Evolutionary conservation across 169 alveolate genomes (phyloP), one percentile per base, ranked within the genome.

Genomic region (Besnoitia besnoiti): DNA sequence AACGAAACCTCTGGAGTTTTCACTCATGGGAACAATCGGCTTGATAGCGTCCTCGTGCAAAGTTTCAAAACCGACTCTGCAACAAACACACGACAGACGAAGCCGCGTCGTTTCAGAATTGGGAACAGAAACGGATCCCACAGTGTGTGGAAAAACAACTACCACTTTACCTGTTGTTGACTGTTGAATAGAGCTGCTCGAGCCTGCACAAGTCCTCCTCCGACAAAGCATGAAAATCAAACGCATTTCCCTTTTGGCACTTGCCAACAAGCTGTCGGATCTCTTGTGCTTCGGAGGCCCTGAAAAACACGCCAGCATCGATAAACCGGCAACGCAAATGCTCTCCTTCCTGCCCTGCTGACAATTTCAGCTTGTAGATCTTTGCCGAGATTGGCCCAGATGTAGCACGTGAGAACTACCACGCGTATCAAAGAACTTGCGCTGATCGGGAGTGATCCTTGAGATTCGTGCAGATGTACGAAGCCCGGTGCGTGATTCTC

Each of bases 61-160:
- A 3, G 91, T 61, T 35, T 89, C 46, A 51, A 82, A 91, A 30
- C 94, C 94, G 82, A 91, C 91, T 49, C 94, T 91, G 94, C 51
- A 77, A 37, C 19, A 3, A 51, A 33, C 46, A 73, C 84, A 39
- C 84, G 42, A 37, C 7, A 39, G 33, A 73, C 49, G 33, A n/a
- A n/a, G n/a, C n/a, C n/a, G n/a, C n/a, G n/a, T n/a, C 84, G 84
- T 12, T 73, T 37, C 46, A 37, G 46, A 14, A 33, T 73, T 44
- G 84, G 30, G 7, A 39, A 73, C 84, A 73, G 5, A 73, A 7
- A n/a, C 84, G 16, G 84, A 5, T 33, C 84, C 44, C 40, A 5
- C 0, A 55, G 73, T 55, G 73, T 55, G 35, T 55, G 35, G 35
- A 33, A 55, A 33, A 27, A 21, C 5, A 55, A 55, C 73, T n/a